Conservation (phyloP, 495 filamentous ascomycete genomes). For the Cenococcum geophilum region DNA sequence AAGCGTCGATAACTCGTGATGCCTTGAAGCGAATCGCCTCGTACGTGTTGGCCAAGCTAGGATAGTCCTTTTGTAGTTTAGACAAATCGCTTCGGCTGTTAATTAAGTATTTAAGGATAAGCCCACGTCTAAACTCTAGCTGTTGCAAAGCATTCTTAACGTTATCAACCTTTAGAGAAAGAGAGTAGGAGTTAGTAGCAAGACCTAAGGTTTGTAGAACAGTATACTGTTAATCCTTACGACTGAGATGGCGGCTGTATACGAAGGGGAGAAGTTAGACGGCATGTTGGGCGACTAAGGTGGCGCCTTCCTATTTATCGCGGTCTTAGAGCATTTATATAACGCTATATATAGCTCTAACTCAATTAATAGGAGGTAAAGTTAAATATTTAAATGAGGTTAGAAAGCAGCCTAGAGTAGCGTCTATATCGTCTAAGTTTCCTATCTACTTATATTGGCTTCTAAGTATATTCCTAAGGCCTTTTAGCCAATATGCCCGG, state of each 20-base stretch:
- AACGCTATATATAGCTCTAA: no score
- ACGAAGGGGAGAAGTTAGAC: not conserved
- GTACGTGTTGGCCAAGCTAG: not conserved
- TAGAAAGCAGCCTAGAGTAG: no score
- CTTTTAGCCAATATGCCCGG: not conserved
- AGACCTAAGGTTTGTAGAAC: not conserved
- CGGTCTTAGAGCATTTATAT: not conserved
- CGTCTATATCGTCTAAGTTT: no score
- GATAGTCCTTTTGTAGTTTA: not conserved
- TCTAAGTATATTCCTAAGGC: not conserved
- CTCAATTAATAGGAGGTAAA: no score
- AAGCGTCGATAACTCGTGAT: not conserved
- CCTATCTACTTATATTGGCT: not conserved
- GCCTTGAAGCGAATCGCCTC: not conserved
- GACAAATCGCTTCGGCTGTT: not conserved
- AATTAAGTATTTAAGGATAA: not conserved
- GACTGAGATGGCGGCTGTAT: not conserved
- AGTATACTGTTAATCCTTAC: not conserved
- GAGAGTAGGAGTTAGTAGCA: not conserved
- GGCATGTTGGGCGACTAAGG: no score
- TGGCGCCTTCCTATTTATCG: not conserved
- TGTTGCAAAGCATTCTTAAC: not conserved
- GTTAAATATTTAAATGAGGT: no score
- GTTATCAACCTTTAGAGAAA: not conserved
- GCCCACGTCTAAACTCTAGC: not conserved